Evolutionary conservation across 768 basidiomycete genomes (phyloP), one percentile per base, ranked within the genome.

Genomic region (Sutorius australiensis): DNA sequence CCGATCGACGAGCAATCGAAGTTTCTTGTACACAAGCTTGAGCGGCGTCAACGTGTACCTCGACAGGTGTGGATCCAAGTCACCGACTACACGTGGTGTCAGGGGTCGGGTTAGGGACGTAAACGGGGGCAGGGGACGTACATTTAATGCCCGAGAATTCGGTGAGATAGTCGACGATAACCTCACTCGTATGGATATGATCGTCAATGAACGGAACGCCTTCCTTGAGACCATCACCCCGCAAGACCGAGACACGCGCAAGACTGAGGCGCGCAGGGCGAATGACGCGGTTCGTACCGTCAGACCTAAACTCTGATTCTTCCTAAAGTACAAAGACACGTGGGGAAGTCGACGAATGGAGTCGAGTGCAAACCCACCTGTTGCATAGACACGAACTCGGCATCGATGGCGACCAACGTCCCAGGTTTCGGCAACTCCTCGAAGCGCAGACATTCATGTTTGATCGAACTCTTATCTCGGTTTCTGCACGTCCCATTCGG

Each of bases 1-100:
- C 21, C 87, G 79, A 67, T 99, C 97, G 17, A 98, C 94, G 5
- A 98, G 77, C 17, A 95, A 71, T 2, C 97, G 83, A 12, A 99
- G 75, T 67, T 99, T 99, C 77, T 98, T 98, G 75, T 98, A 99
- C 2, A 94, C 97, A n/a, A 95, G 80, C 64, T 99, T 99, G 53
- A 98, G 74, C 0, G 97, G 95, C 2, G 95, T 97, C 42, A 98
- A 76, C 0, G 95, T 97, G 66, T 97, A 83, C 6, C 80, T 81
- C 2, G 95, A 95, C 36, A 83, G 72, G 50, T 80, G 75, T 9
- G 90, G 91, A 65, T 98, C 93, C 46, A 99, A 77, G 66, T 99
- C 97, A 10, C 97, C 97, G 58, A 82, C 95, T 98, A 63, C 14
- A 44, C 42, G 19, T 28, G 12, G 13, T 48, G 56, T 55, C 21